Evolutionary conservation across 2,329 filamentous ascomycete species (phyloP), one percentile per base, ranked within the genome.

Genomic region (Colletotrichum graminicola): DNA sequence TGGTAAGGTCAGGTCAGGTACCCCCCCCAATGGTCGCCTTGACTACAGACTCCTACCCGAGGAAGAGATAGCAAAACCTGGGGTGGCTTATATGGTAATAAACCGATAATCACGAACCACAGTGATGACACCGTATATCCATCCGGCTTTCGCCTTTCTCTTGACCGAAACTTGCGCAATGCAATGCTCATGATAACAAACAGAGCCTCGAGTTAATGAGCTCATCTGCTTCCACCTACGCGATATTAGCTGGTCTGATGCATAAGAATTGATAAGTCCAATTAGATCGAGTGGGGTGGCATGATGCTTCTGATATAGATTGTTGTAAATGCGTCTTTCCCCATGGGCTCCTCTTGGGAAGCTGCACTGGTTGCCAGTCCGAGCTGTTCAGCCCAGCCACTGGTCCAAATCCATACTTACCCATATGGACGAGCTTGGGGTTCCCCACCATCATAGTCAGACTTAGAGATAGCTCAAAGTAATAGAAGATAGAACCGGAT

Each of bases 301-400:
- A 6, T 12, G n/a, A 12, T 26, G 11, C 23, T 51, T 26, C 10
- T 16, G 1, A 7, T 51, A 26, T 2, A 51, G 23, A 26, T 16
- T 14, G 4, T 12, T 26, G 23, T 3, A 26, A 14, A 26, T 14
- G 12, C n/a, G 6, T 12, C 7, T 34, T n/a, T 21, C 12, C 3
- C 18, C n/a, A 11, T 5, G 7, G 10, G 1, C 18, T 5, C 5
- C 76, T 62, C 26, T 47, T 61, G 1, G 76, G 75, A 12, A 77
- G 65, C 43, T 72, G 23, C 2, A 78, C 65, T 10, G 60, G 68
- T 51, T 34, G 65, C 77, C 72, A 76, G 29, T 65, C 62, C 64
- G 57, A 43, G 32, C 16, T 61, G 12, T 16, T 60, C 11, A 23
- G 23, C 21, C 57, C 29, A 5, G 41, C 11, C 16, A 34, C 18